A percentile compares a stretch with the other conserved stretches of the same genome.
These are phyloP conservation scores for Trifolium repens DNA, from an alignment of 306 rosid species.

Conservation along the genomic window DNA sequence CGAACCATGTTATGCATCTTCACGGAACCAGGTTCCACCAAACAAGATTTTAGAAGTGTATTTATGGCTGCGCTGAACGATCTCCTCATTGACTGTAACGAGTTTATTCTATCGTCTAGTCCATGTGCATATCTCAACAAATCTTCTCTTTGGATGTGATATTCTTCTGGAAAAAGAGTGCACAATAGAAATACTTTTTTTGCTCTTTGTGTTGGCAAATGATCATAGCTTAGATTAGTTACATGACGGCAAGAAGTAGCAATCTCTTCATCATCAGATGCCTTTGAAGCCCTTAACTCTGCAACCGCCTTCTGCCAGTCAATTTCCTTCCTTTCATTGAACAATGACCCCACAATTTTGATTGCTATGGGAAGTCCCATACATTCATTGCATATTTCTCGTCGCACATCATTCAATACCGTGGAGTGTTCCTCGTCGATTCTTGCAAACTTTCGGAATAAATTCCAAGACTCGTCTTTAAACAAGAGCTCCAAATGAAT, in stretches of 20 bases:
- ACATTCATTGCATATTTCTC: neutral
- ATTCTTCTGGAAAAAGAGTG: neutral
- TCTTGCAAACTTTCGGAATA: neutral
- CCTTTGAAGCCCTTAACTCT: neutral
- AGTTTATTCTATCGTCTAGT: neutral
- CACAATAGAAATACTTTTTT: neutral
- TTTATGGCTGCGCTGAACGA: neutral
- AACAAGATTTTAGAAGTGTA: neutral
- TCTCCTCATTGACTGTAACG: neutral
- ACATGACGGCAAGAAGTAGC: neutral
- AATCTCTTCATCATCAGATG: neutral
- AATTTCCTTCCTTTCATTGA: neutral
- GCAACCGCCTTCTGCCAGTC: neutral
- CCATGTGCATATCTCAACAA: neutral
- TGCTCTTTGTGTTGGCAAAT: neutral
- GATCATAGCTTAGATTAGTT: neutral
- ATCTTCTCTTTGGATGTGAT: slow-evolving; percentile 1
- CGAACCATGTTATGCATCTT: slow-evolving; percentile 8
- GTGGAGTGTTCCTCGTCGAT: neutral
- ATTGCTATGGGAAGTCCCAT: neutral
- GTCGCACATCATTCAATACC: neutral
- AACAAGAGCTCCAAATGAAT: neutral
- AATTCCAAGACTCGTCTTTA: neutral
- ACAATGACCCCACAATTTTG: neutral
- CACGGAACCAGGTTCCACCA: neutral